These are phyloP conservation scores for Xylariaceae sp. DNA, from an alignment of 2,329 filamentous ascomycete genomes.

Conservation along the genomic window DNA sequence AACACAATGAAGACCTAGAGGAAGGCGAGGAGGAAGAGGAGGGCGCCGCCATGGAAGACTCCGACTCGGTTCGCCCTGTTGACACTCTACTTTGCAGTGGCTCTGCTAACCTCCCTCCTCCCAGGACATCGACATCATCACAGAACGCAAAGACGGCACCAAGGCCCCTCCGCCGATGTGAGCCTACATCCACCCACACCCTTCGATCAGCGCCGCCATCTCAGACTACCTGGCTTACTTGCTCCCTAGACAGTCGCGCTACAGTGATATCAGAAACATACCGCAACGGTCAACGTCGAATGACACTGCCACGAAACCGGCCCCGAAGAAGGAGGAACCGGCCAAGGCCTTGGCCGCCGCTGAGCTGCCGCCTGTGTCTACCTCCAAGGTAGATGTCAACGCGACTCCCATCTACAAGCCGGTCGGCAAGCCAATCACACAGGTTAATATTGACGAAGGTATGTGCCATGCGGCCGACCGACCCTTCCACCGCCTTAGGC, in stretches of 20 bases:
- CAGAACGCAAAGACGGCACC: constrained; percentile 56
- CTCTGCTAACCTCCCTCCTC: constrained; percentile 1
- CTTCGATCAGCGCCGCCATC: too few relatives aligned
- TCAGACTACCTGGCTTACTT: not conserved
- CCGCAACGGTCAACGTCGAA: constrained; percentile 50
- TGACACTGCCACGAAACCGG: constrained; percentile 39
- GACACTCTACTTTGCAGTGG: not conserved
- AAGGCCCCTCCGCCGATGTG: constrained; percentile 53
- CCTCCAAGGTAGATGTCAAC: constrained; percentile 79
- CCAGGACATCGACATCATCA: constrained; percentile 62
- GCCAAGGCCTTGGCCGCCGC: constrained; percentile 20
- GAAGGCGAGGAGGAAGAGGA: constrained; percentile 59
- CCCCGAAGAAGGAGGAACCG: constrained; percentile 39
- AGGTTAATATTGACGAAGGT: constrained; percentile 66
- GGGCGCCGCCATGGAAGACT: constrained; percentile 52
- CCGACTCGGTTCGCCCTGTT: constrained; percentile 44
- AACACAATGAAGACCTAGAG: constrained; percentile 48
- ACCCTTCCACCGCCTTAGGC: too few relatives aligned
- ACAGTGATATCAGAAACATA: constrained; percentile 59
- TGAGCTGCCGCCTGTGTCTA: constrained; percentile 54
- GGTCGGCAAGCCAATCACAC: constrained; percentile 74
- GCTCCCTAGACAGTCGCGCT: constrained; percentile 45
- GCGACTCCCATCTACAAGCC: constrained; percentile 71
- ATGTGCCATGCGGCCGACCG: too few relatives aligned
- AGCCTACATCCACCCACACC: constrained; percentile 14